A percentile compares a stretch with the other conserved stretches of the same genome.
Conservation (phyloP, 2,329 filamentous ascomycete species). For the Davidsoniella australis region DNA sequence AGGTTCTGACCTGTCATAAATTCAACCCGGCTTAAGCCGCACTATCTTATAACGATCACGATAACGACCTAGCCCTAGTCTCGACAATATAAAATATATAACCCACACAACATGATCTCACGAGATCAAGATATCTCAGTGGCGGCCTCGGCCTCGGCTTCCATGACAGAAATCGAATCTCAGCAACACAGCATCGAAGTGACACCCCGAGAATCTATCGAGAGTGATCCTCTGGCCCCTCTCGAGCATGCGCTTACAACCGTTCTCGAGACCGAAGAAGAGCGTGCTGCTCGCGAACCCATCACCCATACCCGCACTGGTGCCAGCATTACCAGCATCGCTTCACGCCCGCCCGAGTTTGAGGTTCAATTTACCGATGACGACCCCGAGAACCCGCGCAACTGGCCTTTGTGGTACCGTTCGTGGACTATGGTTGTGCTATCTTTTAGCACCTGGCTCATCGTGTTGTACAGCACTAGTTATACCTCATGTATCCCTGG, state of each 20-base stretch:
- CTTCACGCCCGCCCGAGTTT: conserved; percentile 38
- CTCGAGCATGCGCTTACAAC: conserved; percentile 24
- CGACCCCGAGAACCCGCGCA: conserved; percentile 47
- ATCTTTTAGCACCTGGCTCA: conserved; percentile 29
- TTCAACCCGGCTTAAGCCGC: too few relatives aligned
- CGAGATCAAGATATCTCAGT: too few relatives aligned
- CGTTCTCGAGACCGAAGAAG: conserved; percentile 23
- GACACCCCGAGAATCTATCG: not conserved
- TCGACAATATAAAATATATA: too few relatives aligned
- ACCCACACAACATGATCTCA: too few relatives aligned
- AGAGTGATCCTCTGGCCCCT: conserved; percentile 19
- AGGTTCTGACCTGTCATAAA: too few relatives aligned
- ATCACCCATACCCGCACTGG: conserved; percentile 26
- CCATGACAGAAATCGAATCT: too few relatives aligned
- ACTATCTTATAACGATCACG: too few relatives aligned
- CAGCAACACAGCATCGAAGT: too few relatives aligned
- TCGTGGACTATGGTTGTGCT: conserved; percentile 27
- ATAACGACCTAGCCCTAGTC: too few relatives aligned
- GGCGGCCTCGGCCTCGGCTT: too few relatives aligned
- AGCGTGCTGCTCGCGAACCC: conserved; percentile 27
- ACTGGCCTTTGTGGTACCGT: conserved; percentile 42
- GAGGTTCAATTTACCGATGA: conserved; percentile 55
- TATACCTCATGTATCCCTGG: conserved; percentile 59
- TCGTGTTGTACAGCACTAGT: conserved; percentile 60
- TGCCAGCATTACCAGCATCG: conserved; percentile 26